phyloP scores from a whole-genome alignment of 2,329 filamentous ascomycete species.

The Aspergillus sp. region DNA sequence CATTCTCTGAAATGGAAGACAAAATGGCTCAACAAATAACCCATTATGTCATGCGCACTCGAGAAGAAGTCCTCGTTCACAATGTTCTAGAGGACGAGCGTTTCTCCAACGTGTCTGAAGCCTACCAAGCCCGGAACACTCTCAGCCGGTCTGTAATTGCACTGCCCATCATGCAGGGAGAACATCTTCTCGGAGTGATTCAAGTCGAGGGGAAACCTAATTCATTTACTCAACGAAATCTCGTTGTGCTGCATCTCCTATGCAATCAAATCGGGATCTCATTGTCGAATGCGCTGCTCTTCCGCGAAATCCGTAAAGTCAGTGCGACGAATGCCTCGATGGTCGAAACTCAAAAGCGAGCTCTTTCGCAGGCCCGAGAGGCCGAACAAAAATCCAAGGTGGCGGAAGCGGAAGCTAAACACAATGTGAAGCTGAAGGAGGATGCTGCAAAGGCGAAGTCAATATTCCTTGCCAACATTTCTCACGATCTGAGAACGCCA shows the following conservation, averaged over 20 bases:
- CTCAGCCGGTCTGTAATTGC: constrained; percentile 62
- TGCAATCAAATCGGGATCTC: constrained; percentile 67
- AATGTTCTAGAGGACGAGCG: constrained; percentile 65
- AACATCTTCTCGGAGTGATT: constrained; percentile 59
- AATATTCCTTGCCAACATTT: constrained; percentile 93
- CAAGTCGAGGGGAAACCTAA: constrained; percentile 64
- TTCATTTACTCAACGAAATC: constrained; percentile 62
- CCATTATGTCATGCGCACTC: constrained; percentile 62
- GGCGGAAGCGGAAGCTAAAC: constrained; percentile 63
- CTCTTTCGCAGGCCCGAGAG: constrained; percentile 60
- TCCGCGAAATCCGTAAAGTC: constrained; percentile 61
- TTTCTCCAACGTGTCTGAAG: constrained; percentile 60
- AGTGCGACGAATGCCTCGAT: constrained; percentile 65
- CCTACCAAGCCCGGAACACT: constrained; percentile 57
- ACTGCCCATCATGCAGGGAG: constrained; percentile 62
- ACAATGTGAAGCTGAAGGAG: constrained; percentile 66
- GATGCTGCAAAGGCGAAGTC: constrained; percentile 76
- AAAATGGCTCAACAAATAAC: constrained; percentile 62
- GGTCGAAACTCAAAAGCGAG: constrained; percentile 65
- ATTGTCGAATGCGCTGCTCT: constrained; percentile 63
- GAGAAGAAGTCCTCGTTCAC: constrained; percentile 63
- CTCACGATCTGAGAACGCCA: constrained; percentile 84
- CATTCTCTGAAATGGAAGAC: constrained; percentile 58
- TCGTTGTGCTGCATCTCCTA: constrained; percentile 54
- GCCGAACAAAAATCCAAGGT: constrained; percentile 65